Evolutionary conservation across 768 basidiomycete species (phyloP), one percentile per base, ranked within the genome.

Genomic region (Leccinum subtestaceum): DNA sequence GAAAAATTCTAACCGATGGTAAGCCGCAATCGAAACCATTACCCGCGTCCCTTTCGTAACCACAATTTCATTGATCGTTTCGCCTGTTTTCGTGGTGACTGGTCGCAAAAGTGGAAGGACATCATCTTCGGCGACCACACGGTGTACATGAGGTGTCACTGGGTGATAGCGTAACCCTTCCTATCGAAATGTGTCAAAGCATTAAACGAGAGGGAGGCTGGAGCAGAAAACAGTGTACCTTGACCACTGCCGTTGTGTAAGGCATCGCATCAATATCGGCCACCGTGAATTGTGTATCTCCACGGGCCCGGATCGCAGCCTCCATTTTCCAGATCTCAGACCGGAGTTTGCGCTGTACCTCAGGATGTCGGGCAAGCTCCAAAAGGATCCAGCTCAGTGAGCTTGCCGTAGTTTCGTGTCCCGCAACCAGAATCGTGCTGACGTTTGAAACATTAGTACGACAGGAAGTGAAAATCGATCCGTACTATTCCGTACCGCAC

Each of bases 361-460:
- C 75, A 0, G 81, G 84, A 60, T 84, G 73, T 45, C 76, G 79
- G 3, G 86, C 80, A 4, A 93, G 77, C 63, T 86, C 84, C 55
- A 86, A 75, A 9, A 91, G 71, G 8, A 82, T 77, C 86, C 87
- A 91, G 56, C 78, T 77, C 32, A 87, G 54, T 2, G 80, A 77
- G 38, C 78, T 83, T 4, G 87, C 80, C 52, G 81, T 84, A 4
- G 86, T 88, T 67, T 87, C 88, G 67, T 88, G 81, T 2, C 79
- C 80, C 43, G 80, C 80, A 12, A 82, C 63, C 13, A 81, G 64
- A 11, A 82, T 77, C 25, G 78, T 80, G 15, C 79, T 81, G n/a
- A 11, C n/a, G 27, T 29, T 29, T 29, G 27, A 5, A 57, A 23
- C 8, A 49, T 49, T 1, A 47, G 46, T 2, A 47, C 23, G 21